Conservation (phyloP, 495 filamentous ascomycete species). For the Neurospora discreta region DNA sequence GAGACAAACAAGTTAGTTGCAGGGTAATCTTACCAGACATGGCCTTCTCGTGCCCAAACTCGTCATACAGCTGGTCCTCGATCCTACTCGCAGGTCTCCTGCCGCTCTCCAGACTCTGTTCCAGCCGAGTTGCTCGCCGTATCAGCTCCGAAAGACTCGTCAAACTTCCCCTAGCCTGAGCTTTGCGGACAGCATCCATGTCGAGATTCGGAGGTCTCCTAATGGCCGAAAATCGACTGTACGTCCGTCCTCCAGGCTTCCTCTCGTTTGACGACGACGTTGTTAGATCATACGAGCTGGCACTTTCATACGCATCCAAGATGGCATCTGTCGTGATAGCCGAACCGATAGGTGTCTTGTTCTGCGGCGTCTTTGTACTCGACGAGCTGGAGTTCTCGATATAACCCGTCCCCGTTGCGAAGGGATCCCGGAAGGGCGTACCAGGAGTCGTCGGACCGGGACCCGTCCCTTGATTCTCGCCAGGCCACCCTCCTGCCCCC, state of each 20-base stretch:
- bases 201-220: conserved; percentile 66
- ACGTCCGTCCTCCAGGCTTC: conserved; percentile 12
- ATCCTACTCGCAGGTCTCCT: conserved; percentile 63
- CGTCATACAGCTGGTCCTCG: conserved; percentile 29
- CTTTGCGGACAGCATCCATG: conserved; percentile 65
- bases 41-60: conserved; percentile 25
- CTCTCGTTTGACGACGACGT: neutral
- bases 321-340: conserved; percentile 28
- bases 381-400: conserved; percentile 34
- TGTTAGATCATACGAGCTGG: neutral
- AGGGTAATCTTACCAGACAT: conserved; percentile 21
- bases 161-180: conserved; percentile 72
- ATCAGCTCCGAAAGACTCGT: conserved; percentile 91
- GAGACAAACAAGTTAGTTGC: neutral
- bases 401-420: conserved; percentile 26
- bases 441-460: conserved; percentile 18
- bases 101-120: conserved; percentile 79
- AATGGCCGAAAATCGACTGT: conserved; percentile 37
- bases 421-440: conserved; percentile 19
- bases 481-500: conserved; percentile 14
- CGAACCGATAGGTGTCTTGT: conserved; percentile 7
- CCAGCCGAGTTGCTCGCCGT: conserved; percentile 72
- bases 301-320: conserved; percentile 25
- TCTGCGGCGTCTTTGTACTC: conserved; percentile 13
- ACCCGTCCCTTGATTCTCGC: conserved; percentile 16